These are phyloP conservation scores for Blastocystis sp. DNA, from an alignment of 352 stramenopile genomes.

Conservation along the genomic window DNA sequence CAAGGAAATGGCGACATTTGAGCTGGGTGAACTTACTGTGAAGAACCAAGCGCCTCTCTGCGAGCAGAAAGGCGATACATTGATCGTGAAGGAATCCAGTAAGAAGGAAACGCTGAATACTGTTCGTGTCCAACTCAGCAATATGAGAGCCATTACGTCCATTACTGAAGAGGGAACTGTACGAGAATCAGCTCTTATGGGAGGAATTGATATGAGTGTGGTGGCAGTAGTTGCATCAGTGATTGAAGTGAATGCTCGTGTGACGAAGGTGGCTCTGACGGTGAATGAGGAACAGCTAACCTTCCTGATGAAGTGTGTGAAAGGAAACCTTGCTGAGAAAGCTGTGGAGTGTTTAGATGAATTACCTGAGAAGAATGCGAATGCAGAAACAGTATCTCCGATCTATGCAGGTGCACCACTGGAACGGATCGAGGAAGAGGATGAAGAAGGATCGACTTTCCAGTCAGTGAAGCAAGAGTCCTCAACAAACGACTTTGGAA, in stretches of 20 bases:
- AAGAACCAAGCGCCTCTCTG: neutral
- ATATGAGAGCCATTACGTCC: slow-evolving; percentile 14
- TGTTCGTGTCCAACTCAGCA: neutral
- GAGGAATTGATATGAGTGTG: slow-evolving; percentile 32
- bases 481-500: neutral
- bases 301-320: slow-evolving; percentile 4
- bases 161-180: neutral
- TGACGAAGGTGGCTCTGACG: slow-evolving; percentile 53
- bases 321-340: slow-evolving; percentile 31
- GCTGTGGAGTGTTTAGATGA: slow-evolving; percentile 21
- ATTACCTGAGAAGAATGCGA: neutral
- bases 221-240: neutral
- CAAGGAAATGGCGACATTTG: neutral
- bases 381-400: neutral
- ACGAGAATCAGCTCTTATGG: neutral
- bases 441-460: neutral
- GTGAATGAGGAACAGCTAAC: slow-evolving; percentile 37
- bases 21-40: slow-evolving; percentile 16
- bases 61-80: neutral
- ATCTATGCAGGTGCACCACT: neutral
- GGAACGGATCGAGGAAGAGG: neutral
- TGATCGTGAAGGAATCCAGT: neutral
- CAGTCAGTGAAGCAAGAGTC: too few species aligned
- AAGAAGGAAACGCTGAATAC: slow-evolving; percentile 37
- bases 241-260: slow-evolving; percentile 11